phyloP scores from a whole-genome alignment of 768 basidiomycete genomes.

The Tricholoma furcatifolium region DNA sequence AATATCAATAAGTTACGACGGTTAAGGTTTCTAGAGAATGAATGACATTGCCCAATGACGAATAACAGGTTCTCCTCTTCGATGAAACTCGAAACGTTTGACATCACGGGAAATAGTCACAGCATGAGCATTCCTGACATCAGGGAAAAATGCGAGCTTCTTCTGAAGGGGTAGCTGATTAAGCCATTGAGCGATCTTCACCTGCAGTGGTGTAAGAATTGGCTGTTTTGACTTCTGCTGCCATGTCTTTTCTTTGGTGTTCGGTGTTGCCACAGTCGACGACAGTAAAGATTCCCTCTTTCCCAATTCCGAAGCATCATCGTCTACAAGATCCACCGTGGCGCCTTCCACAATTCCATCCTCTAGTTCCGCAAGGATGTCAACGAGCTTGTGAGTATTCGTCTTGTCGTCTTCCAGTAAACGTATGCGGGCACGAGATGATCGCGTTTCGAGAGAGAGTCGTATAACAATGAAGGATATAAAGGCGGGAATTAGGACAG shows the following conservation, averaged over 20 bases:
- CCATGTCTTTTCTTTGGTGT: constrained; percentile 10
- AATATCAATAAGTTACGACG: no score
- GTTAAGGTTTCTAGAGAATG: not conserved
- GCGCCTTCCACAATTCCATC: constrained; percentile 56
- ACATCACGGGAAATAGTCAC: constrained; percentile 70
- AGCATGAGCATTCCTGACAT: constrained; percentile 65
- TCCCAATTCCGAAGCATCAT: constrained; percentile 24
- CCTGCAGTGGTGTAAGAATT: constrained; percentile 56
- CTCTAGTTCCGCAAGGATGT: constrained; percentile 59
- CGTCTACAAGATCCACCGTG: constrained; percentile 54
- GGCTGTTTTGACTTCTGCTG: constrained; percentile 39
- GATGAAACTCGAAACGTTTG: constrained; percentile 55
- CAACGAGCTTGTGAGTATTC: constrained; percentile 48
- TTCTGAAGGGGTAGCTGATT: constrained; percentile 76
- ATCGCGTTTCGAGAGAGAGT: constrained; percentile 53
- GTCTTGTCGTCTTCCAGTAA: constrained; percentile 59
- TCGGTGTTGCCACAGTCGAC: not conserved
- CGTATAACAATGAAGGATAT: constrained; percentile 54
- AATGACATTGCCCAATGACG: constrained; percentile 52
- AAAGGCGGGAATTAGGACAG: constrained; percentile 62
- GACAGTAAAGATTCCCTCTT: no score
- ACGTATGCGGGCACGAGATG: constrained; percentile 65
- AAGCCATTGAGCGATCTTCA: constrained; percentile 52
- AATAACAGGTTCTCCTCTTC: constrained; percentile 61
- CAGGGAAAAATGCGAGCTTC: constrained; percentile 66